Evolutionary conservation across 495 filamentous ascomycete species (phyloP), one percentile per base, ranked within the genome.

Genomic region (Penicillium robsamsonii): DNA sequence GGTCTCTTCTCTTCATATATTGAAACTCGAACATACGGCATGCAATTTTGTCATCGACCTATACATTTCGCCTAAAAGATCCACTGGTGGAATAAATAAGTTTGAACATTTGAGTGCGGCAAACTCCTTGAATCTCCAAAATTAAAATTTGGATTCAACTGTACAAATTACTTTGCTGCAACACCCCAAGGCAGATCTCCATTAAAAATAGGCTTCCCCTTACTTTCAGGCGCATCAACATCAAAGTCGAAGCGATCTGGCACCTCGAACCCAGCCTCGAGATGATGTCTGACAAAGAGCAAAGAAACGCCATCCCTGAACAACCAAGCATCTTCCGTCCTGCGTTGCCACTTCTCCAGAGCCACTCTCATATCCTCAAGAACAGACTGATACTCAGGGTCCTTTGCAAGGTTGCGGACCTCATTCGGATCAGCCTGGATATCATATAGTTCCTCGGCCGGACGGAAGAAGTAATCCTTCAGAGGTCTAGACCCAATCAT

Each of bases 161-260:
- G 15, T 15, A 5, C 3, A 51, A 37, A 57, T 50, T 17, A 51
- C 29, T 48, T 47, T 15, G 27, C 31, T 15, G 53, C 55, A 17
- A 53, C 52, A 4, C 61, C 64, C 64, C 64, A 67, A 31, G 56
- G 51, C 46, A 56, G 29, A 12, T 61, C 45, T 7, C 42, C 27
- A 31, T 49, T 49, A 46, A 63, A 59, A 5, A 10, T 25, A 29
- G 49, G 35, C 30, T 55, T 24, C 9, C 43, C 59, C 25, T 63
- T 62, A 47, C 62, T 68, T 7, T 59, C 40, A 37, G 74, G 54
- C 47, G 33, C 33, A 12, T 65, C 55, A 25, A 63, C 49, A 55
- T 76, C 72, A 53, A 78, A 69, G 48, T 79, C 74, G 46, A 68
- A 69, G 10, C 71, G 64, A 61, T 79, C 72, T 1, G 73, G 74